A percentile compares a stretch with the other conserved stretches of the same genome.
These are phyloP conservation scores for Solanum neorickii DNA, from an alignment of 257 asterid species.

Conservation along the genomic window DNA sequence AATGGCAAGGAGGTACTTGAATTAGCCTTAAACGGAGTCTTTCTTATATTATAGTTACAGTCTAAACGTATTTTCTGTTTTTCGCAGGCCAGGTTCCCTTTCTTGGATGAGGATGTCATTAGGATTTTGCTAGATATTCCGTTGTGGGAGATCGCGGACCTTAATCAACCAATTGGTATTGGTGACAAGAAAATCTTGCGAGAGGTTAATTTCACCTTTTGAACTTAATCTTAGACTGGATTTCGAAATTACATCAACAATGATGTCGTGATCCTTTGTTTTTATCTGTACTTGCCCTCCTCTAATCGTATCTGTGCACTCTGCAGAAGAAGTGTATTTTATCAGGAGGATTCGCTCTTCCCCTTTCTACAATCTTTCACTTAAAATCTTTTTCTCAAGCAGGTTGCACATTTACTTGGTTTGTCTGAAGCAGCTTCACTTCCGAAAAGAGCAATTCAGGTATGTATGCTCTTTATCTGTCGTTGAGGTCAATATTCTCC, in stretches of 20 bases:
- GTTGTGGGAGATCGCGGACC: slow-evolving; percentile 90
- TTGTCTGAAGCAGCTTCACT: slow-evolving; percentile 63
- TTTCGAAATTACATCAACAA: background rate
- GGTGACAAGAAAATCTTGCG: slow-evolving; percentile 89
- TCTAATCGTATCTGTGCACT: background rate
- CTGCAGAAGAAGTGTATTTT: background rate
- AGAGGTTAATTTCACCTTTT: slow-evolving; percentile 32
- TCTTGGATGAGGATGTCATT: slow-evolving; percentile 90
- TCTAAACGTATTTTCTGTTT: background rate
- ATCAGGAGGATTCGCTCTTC: background rate
- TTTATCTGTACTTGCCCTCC: background rate
- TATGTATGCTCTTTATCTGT: background rate
- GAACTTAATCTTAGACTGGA: background rate
- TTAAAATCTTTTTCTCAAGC: background rate
- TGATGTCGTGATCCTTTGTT: background rate
- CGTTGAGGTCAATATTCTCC: background rate
- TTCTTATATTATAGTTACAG: background rate
- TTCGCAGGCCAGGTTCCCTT: slow-evolving; percentile 81
- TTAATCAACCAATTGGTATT: slow-evolving; percentile 72
- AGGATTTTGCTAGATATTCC: slow-evolving; percentile 70
- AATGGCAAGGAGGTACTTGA: slow-evolving; percentile 75
- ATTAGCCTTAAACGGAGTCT: background rate
- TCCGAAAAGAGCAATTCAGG: slow-evolving; percentile 98
- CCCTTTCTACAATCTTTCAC: background rate
- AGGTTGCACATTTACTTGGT: slow-evolving; percentile 86